These are phyloP conservation scores for Tolypocladium sp. DNA, from an alignment of 2,329 filamentous ascomycete species.

Conservation along the genomic window DNA sequence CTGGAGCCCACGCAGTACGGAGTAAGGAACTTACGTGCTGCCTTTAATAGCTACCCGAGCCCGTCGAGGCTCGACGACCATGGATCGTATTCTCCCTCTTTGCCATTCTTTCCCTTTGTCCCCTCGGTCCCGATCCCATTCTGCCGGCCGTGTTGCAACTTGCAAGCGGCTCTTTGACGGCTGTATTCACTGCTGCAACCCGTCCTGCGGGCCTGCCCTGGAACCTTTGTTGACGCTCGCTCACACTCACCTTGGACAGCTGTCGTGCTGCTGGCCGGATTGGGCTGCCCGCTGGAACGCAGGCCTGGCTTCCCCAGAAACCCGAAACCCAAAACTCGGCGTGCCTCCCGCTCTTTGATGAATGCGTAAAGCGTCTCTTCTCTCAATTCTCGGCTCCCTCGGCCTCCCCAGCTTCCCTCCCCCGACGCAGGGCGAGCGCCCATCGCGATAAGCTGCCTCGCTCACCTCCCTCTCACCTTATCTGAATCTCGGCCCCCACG, in stretches of 20 bases:
- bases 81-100: background rate
- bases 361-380: background rate
- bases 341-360: background rate
- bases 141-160: background rate
- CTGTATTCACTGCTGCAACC: background rate
- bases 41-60: background rate
- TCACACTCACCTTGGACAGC: background rate
- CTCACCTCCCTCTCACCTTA: background rate
- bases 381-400: background rate
- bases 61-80: background rate
- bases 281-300: constrained; percentile 3
- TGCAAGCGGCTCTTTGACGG: background rate
- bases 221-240: constrained; percentile 1
- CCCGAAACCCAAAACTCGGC: background rate
- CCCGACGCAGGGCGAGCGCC: background rate
- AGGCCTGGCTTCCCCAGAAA: background rate
- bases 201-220: background rate
- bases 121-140: background rate
- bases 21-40: too few relatives aligned
- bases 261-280: background rate
- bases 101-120: background rate
- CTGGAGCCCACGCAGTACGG: too few relatives aligned
- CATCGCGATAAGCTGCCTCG: background rate
- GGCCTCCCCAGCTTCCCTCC: background rate
- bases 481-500: background rate